Percentiles rank a stretch among this genome's conserved stretches.
phyloP scores from a whole-genome alignment of 345 rosid species.

The Bretschneidera sinensis region DNA sequence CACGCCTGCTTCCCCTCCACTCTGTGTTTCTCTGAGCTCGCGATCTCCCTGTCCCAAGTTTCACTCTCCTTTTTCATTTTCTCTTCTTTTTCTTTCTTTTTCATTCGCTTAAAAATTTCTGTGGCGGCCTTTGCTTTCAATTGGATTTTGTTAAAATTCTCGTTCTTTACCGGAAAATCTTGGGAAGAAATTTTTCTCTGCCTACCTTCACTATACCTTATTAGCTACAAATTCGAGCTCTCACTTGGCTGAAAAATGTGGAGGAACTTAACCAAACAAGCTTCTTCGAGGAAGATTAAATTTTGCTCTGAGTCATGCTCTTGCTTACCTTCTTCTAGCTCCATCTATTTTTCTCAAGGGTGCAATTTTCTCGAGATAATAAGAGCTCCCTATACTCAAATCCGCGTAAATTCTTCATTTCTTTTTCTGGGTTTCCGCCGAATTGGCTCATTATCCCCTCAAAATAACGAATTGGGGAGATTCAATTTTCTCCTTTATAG shows the following conservation, averaged over 20 bases:
- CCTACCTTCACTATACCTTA: neutral
- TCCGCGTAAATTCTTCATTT: conserved; percentile 4
- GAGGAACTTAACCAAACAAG: conserved; percentile 55
- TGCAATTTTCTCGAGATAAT: conserved; percentile 5
- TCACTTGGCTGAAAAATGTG: conserved; percentile 44
- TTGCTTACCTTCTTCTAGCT: conserved; percentile 5
- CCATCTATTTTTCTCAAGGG: neutral
- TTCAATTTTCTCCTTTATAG: conserved; percentile 14
- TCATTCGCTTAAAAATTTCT: neutral
- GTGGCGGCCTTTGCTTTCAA: too few relatives aligned
- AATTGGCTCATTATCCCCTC: conserved; percentile 17
- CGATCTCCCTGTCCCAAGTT: neutral
- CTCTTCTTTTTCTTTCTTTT: too few relatives aligned
- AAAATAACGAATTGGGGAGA: conserved; percentile 15
- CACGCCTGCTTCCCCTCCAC: neutral
- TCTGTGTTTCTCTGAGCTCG: neutral
- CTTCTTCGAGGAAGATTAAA: conserved; percentile 38
- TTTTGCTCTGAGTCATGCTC: conserved; percentile 18
- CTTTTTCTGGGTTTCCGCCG: conserved; percentile 16
- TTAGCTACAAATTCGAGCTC: neutral
- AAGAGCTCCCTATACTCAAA: conserved; percentile 13
- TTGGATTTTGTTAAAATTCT: too few relatives aligned
- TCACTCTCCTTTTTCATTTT: neutral
- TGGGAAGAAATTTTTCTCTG: neutral
- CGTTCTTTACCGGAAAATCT: neutral